phyloP scores from a whole-genome alignment of 2,329 filamentous ascomycete species.

The Trichoderma arundinaceum region DNA sequence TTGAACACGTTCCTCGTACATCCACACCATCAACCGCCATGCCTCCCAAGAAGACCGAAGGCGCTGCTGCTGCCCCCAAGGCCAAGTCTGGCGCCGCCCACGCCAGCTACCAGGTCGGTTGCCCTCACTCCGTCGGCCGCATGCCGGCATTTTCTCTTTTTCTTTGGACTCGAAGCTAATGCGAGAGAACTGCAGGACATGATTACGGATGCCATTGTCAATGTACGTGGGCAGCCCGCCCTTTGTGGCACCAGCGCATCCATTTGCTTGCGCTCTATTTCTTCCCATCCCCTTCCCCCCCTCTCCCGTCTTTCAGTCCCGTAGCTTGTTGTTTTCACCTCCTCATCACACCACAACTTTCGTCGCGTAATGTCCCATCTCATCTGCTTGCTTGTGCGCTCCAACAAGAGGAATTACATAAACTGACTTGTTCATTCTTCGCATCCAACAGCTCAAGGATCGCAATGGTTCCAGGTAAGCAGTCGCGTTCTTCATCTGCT shows the following conservation, averaged over 20 bases:
- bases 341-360: constrained; percentile 14
- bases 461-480: constrained; percentile 60
- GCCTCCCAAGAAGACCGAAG: constrained; percentile 64
- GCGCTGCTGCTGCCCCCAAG: constrained; percentile 46
- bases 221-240: constrained; percentile 53
- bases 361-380: neutral
- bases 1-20: constrained; percentile 34
- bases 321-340: neutral
- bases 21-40: constrained; percentile 49
- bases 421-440: constrained; percentile 49
- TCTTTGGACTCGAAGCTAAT: constrained; percentile 23
- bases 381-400: constrained; percentile 16
- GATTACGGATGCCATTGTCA: constrained; percentile 66
- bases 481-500: neutral
- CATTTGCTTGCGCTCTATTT: constrained; percentile 25
- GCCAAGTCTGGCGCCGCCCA: constrained; percentile 58
- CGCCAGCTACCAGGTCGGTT: constrained; percentile 64
- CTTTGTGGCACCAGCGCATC: constrained; percentile 35
- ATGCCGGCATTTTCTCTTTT: constrained; percentile 28
- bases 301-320: neutral
- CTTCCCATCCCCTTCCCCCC: neutral
- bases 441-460: constrained; percentile 60
- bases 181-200: constrained; percentile 56
- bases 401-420: constrained; percentile 26
- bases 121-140: neutral